These are phyloP conservation scores for Mastigamoeba balamuthi DNA, from an alignment of 78 protist species.

Conservation along the genomic window DNA sequence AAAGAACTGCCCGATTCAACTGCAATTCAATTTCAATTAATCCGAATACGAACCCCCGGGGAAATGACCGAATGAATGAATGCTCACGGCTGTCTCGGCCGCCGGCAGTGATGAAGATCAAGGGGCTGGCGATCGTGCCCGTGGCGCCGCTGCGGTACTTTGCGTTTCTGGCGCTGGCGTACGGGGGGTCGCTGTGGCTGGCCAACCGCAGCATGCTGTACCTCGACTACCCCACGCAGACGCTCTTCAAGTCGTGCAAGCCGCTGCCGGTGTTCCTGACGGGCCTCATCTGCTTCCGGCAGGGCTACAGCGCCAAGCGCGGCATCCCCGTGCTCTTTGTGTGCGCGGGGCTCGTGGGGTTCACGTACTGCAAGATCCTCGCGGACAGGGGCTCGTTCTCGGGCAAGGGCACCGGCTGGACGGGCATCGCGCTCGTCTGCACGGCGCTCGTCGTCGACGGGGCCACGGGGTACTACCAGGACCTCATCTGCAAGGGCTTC, in stretches of 20 bases:
- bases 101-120: too few relatives aligned
- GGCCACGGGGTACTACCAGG: not conserved
- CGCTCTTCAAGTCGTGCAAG: slow-evolving; percentile 33
- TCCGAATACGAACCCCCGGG: too few relatives aligned
- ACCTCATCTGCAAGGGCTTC: too few relatives aligned
- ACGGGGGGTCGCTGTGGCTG: too few relatives aligned
- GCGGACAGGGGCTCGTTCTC: not conserved
- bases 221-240: slow-evolving; percentile 33
- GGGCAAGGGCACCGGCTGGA: not conserved
- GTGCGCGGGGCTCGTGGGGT: slow-evolving; percentile 14
- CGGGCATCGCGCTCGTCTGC: not conserved
- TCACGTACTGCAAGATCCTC: slow-evolving; percentile 17
- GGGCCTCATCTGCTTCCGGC: slow-evolving; percentile 23
- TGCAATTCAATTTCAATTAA: too few relatives aligned
- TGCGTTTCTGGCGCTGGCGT: too few relatives aligned
- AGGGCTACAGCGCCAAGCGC: not conserved
- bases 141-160: too few relatives aligned
- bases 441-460: not conserved
- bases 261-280: slow-evolving; percentile 36
- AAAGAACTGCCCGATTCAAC: too few relatives aligned
- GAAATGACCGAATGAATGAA: too few relatives aligned
- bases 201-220: slow-evolving; percentile 20
- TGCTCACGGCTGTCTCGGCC: too few relatives aligned
- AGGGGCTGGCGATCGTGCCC: too few relatives aligned
- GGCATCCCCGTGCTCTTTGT: slow-evolving; percentile 10